Conservation (phyloP, 116 monocot genomes). For the Dioscorea cayenensis region DNA sequence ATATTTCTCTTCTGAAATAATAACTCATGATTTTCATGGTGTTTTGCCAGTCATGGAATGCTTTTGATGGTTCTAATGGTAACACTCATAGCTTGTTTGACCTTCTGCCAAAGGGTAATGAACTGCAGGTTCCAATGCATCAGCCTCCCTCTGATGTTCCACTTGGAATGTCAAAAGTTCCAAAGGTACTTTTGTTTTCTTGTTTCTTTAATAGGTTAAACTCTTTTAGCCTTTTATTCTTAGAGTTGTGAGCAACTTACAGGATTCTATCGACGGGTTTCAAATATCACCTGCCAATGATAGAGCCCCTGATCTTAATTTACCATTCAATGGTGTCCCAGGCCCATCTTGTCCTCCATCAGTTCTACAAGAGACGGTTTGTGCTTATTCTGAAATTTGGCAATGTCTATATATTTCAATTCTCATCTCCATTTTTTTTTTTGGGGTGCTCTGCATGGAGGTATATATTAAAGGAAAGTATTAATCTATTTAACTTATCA, state of each 20-base stretch:
- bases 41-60: constrained; percentile 58
- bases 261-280: constrained; percentile 25
- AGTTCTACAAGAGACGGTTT: constrained; percentile 15
- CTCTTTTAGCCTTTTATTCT: not conserved
- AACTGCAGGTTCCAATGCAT: constrained; percentile 6
- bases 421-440: not conserved
- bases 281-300: constrained; percentile 8
- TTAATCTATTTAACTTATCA: not conserved
- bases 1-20: not conserved
- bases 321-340: not conserved
- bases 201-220: not conserved
- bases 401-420: not conserved
- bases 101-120: constrained; percentile 5
- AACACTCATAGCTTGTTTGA: constrained; percentile 1
- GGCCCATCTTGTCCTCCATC: constrained; percentile 22
- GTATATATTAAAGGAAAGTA: not conserved
- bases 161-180: constrained; percentile 3
- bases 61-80: constrained; percentile 40
- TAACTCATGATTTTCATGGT: not conserved
- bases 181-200: constrained; percentile 26
- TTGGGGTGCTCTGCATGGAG: not conserved
- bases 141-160: constrained; percentile 10
- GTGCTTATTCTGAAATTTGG: constrained; percentile 1
- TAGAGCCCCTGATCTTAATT: constrained; percentile 4
- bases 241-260: constrained; percentile 5